A percentile compares a stretch with the other conserved stretches of the same genome.
Conservation (phyloP, 129 eudicot genomes). For the sunflower (Helianthus annuus) region DNA sequence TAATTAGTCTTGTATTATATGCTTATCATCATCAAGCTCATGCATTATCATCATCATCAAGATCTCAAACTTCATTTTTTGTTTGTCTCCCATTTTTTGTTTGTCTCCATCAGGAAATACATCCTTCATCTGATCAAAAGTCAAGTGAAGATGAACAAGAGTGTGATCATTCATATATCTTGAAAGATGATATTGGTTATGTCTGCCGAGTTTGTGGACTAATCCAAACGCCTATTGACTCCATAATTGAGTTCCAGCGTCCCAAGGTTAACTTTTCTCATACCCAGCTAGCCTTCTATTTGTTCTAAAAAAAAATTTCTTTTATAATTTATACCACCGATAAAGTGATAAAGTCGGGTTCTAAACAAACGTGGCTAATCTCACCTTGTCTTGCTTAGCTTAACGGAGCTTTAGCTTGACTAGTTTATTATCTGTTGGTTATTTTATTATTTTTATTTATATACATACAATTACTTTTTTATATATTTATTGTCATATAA, state of each 20-base stretch:
- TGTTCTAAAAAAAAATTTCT: neutral
- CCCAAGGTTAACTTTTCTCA: slow-evolving; percentile 51
- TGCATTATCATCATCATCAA: too few species aligned
- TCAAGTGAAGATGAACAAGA: slow-evolving; percentile 51
- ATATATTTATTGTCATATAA: too few species aligned
- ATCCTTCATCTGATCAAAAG: slow-evolving; percentile 35
- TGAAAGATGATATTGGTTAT: slow-evolving; percentile 90
- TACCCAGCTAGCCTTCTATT: neutral
- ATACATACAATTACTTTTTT: too few species aligned
- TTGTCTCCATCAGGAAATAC: slow-evolving; percentile 48
- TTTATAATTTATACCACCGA: neutral
- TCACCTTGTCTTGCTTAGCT: too few species aligned
- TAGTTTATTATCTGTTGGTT: too few species aligned
- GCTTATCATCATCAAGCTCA: slow-evolving; percentile 5
- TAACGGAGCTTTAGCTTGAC: too few species aligned
- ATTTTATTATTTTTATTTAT: too few species aligned
- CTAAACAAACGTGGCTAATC: too few species aligned
- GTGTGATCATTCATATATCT: slow-evolving; percentile 81
- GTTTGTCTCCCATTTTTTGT: neutral
- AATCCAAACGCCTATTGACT: slow-evolving; percentile 60
- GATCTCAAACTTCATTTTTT: slow-evolving; percentile 1
- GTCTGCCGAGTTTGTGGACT: slow-evolving; percentile 95
- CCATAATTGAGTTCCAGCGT: slow-evolving; percentile 79
- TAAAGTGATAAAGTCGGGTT: too few species aligned
- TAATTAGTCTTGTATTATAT: slow-evolving; percentile 24